Percentiles rank a stretch among this genome's conserved stretches.
These are phyloP conservation scores for Yamadazyma takamatsuzukensis DNA, from an alignment of 805 yeast genomes.

Conservation along the genomic window DNA sequence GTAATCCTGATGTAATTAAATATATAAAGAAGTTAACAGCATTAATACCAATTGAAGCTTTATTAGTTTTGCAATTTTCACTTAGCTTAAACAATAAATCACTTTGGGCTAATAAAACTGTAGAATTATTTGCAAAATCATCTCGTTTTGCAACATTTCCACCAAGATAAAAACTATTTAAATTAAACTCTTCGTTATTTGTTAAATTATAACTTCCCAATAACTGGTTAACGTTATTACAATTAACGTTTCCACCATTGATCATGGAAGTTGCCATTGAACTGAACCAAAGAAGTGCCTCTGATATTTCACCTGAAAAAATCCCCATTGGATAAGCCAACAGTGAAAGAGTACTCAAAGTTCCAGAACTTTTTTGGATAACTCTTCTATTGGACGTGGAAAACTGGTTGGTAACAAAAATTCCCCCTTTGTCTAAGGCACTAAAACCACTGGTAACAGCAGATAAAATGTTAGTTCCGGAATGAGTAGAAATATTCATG, in stretches of 20 bases:
- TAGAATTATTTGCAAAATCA: neutral
- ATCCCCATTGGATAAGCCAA: slow-evolving; percentile 7
- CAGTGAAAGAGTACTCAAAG: too few relatives aligned
- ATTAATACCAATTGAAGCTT: slow-evolving; percentile 4
- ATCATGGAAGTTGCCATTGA: slow-evolving; percentile 8
- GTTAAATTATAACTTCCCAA: slow-evolving; percentile 9
- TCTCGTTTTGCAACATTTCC: too few relatives aligned
- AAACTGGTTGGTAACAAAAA: neutral
- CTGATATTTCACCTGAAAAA: slow-evolving; percentile 5
- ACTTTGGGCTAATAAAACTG: neutral
- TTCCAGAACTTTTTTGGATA: too few relatives aligned
- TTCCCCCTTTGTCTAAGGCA: slow-evolving; percentile 3
- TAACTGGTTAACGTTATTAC: slow-evolving; percentile 4
- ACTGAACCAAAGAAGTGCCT: slow-evolving; percentile 10
- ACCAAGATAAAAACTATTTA: slow-evolving; percentile 2
- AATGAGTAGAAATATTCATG: slow-evolving; percentile 2
- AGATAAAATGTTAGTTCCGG: slow-evolving; percentile 2
- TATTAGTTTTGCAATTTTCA: slow-evolving; percentile 4
- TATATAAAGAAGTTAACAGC: slow-evolving; percentile 3
- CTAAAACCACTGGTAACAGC: slow-evolving; percentile 3
- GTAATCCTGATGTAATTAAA: slow-evolving; percentile 2
- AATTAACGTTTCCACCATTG: slow-evolving; percentile 7
- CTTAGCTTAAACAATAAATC: slow-evolving; percentile 2
- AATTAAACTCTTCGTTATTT: neutral
- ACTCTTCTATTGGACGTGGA: too few relatives aligned